phyloP scores from a whole-genome alignment of 805 yeast genomes.

The Nakazawaea ernobii region DNA sequence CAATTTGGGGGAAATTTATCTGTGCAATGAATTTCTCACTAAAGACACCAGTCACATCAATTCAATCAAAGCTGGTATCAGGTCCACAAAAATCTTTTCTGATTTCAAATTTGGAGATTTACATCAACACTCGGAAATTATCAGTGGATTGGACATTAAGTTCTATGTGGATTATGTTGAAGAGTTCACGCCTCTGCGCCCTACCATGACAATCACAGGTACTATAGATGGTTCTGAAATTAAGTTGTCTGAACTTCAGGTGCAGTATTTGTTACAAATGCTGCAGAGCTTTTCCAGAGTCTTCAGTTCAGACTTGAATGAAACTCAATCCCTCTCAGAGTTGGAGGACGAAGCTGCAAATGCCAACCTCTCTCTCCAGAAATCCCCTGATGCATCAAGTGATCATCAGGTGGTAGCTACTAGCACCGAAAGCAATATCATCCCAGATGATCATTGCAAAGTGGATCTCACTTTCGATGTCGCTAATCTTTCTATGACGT shows the following conservation, averaged over 20 bases:
- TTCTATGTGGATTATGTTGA: constrained; percentile 56
- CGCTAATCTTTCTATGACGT: constrained; percentile 58
- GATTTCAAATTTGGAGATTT: constrained; percentile 41
- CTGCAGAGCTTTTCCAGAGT: constrained; percentile 51
- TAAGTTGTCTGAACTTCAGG: constrained; percentile 68
- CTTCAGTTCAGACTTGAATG: constrained; percentile 36
- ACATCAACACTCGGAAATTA: constrained; percentile 54
- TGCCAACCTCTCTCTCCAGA: constrained; percentile 46
- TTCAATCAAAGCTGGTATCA: constrained; percentile 59
- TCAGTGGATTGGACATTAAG: constrained; percentile 56
- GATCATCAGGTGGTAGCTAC: not conserved
- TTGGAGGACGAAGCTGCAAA: constrained; percentile 59
- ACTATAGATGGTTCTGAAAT: constrained; percentile 57
- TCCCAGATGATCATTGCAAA: constrained; percentile 26
- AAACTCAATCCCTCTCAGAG: constrained; percentile 31
- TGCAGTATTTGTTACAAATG: constrained; percentile 50
- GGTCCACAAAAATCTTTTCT: constrained; percentile 67
- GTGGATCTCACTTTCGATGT: constrained; percentile 48
- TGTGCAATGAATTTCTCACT: constrained; percentile 51
- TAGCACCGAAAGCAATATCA: not conserved
- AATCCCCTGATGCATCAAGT: constrained; percentile 9
- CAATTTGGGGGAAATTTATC: constrained; percentile 77
- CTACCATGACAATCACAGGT: constrained; percentile 50
- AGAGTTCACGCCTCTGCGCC: constrained; percentile 28
- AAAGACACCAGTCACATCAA: constrained; percentile 35